Percentiles rank a stretch among this genome's conserved stretches.
Evolutionary conservation across 768 basidiomycete genomes (phyloP).

Genomic region (Psilocybe sp.): DNA sequence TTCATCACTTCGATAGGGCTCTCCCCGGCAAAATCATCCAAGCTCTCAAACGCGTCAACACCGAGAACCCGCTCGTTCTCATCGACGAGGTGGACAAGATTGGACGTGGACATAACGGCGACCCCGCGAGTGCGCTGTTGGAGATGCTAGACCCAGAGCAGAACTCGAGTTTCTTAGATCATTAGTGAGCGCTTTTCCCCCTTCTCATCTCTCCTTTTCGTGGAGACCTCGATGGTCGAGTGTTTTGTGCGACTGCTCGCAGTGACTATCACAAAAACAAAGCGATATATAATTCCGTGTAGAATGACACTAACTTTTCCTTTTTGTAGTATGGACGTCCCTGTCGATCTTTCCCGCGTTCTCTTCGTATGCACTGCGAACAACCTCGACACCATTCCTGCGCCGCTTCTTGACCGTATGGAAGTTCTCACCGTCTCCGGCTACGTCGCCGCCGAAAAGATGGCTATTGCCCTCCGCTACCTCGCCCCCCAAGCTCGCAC

Average conservation of each 20-base stretch:
- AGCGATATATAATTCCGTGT: no score
- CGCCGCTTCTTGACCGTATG: conserved; percentile 92
- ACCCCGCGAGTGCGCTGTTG: conserved; percentile 85
- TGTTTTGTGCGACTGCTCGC: no score
- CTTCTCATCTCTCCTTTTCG: conserved; percentile 5
- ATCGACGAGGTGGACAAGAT: conserved; percentile 98
- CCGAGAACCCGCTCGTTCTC: conserved; percentile 90
- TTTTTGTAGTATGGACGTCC: conserved; percentile 83
- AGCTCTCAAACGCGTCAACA: conserved; percentile 88
- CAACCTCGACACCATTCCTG: conserved; percentile 90
- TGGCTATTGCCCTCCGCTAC: conserved; percentile 82
- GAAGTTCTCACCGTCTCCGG: conserved; percentile 94
- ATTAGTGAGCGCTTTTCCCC: conserved; percentile 67
- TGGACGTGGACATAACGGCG: conserved; percentile 86
- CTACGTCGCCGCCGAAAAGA: conserved; percentile 92
- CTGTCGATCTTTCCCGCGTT: conserved; percentile 92
- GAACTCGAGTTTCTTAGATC: conserved; percentile 91
- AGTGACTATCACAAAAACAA: no score
- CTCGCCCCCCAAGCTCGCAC: conserved; percentile 93
- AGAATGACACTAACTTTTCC: no score
- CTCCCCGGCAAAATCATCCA: conserved; percentile 95
- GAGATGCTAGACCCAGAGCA: conserved; percentile 97
- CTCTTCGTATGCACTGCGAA: conserved; percentile 98
- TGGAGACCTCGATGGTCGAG: neutral
- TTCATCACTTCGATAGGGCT: conserved; percentile 48